Evolutionary conservation across 2,329 filamentous ascomycete genomes (phyloP).

Genomic region (Metarhizium brunneum): DNA sequence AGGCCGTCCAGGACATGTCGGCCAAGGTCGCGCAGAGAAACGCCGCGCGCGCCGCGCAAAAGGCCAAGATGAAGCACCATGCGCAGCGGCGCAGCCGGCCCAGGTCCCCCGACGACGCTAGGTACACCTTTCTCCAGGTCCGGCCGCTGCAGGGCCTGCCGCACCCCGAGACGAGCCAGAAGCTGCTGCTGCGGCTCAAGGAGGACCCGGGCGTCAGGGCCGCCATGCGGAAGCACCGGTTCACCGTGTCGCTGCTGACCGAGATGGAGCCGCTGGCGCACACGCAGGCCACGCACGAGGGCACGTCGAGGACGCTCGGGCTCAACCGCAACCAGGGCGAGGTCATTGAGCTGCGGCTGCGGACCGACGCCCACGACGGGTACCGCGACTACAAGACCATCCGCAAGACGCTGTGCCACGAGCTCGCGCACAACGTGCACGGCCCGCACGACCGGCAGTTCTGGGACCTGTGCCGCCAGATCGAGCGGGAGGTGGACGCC

Average conservation of each 20-base stretch:
- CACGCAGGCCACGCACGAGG: conserved; percentile 62
- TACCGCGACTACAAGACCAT: conserved; percentile 91
- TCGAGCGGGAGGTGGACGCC: conserved; percentile 75
- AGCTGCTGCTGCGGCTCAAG: conserved; percentile 66
- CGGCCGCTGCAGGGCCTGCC: conserved; percentile 71
- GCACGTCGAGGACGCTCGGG: conserved; percentile 67
- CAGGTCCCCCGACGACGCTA: conserved; percentile 39
- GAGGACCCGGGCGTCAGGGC: conserved; percentile 78
- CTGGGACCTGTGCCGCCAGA: conserved; percentile 79
- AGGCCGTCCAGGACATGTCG: conserved; percentile 40
- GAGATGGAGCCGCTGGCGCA: conserved; percentile 90
- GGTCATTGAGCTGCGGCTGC: conserved; percentile 78
- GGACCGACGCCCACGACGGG: conserved; percentile 92
- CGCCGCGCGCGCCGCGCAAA: conserved; percentile 25
- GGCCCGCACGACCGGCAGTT: conserved; percentile 77
- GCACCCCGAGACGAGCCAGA: conserved; percentile 58
- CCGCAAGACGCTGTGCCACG: conserved; percentile 85
- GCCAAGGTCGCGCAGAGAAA: conserved; percentile 39
- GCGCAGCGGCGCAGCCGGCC: conserved; percentile 5
- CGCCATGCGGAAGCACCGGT: conserved; percentile 76
- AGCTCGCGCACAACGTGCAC: conserved; percentile 87
- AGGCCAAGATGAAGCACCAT: conserved; percentile 16
- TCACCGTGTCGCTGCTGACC: conserved; percentile 75
- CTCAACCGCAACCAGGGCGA: conserved; percentile 82
- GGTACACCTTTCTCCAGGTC: conserved; percentile 75